Conservation (phyloP, 2,329 filamentous ascomycete genomes). For the Fusarium nurragi region DNA sequence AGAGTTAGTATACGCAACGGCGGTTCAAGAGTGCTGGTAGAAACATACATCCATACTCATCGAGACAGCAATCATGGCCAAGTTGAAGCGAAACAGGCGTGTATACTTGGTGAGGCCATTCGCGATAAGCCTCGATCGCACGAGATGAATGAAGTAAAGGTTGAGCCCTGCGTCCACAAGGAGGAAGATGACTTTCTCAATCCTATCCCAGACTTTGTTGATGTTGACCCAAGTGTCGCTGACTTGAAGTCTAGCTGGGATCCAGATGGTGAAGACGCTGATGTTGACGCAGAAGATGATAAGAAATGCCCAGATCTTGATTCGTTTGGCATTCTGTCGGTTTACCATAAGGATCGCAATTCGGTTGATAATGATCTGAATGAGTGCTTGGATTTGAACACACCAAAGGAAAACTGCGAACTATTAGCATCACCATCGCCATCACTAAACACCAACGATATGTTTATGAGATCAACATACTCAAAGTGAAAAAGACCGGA, state of each 20-base stretch:
- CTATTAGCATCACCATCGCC: neutral
- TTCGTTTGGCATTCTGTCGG: constrained; percentile 47
- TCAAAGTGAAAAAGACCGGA: constrained; percentile 37
- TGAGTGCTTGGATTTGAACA: constrained; percentile 59
- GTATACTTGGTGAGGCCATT: constrained; percentile 61
- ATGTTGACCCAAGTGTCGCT: constrained; percentile 53
- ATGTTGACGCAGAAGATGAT: constrained; percentile 61
- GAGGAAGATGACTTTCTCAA: constrained; percentile 62
- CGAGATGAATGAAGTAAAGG: constrained; percentile 60
- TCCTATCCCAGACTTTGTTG: constrained; percentile 63
- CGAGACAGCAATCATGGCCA: constrained; percentile 46
- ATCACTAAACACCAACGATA: neutral
- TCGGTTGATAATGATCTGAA: constrained; percentile 66
- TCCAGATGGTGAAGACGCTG: constrained; percentile 63
- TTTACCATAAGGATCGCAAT: constrained; percentile 59
- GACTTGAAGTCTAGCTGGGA: constrained; percentile 59
- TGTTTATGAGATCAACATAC: neutral
- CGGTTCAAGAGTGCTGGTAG: fast-evolving
- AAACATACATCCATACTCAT: constrained; percentile 44
- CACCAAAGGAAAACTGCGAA: constrained; percentile 48
- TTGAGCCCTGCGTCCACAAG: constrained; percentile 61
- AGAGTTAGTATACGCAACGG: neutral
- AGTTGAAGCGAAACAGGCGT: constrained; percentile 52
- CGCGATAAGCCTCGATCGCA: constrained; percentile 57
- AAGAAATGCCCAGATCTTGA: constrained; percentile 57